These are phyloP conservation scores for Chytriomyces confervae DNA, from an alignment of 192 early-diverging fungal species.

Conservation along the genomic window DNA sequence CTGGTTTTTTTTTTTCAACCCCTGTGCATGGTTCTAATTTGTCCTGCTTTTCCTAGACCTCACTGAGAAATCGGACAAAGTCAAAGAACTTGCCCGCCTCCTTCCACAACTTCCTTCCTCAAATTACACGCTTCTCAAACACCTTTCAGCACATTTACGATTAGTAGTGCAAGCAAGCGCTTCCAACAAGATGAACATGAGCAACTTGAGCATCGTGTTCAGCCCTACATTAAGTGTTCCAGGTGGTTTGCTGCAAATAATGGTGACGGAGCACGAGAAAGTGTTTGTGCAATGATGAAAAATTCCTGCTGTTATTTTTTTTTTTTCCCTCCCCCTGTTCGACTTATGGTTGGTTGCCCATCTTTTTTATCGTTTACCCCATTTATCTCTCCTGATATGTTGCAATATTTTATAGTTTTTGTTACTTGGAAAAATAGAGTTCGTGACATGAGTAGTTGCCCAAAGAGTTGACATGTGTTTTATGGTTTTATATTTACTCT, in stretches of 20 bases:
- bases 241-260: slow-evolving; percentile 85
- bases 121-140: slow-evolving; percentile 91
- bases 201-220: slow-evolving; percentile 96
- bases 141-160: slow-evolving; percentile 87
- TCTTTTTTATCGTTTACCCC: too few relatives aligned
- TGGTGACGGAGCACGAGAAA: slow-evolving; percentile 80
- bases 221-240: slow-evolving; percentile 93
- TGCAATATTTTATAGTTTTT: too few relatives aligned
- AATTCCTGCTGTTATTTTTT: background rate
- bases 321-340: too few relatives aligned
- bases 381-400: too few relatives aligned
- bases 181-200: slow-evolving; percentile 92
- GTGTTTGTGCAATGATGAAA: slow-evolving; percentile 39
- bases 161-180: slow-evolving; percentile 81
- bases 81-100: slow-evolving; percentile 80
- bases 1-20: background rate
- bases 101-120: slow-evolving; percentile 77
- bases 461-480: too few relatives aligned
- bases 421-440: too few relatives aligned
- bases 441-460: too few relatives aligned
- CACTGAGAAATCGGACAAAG: slow-evolving; percentile 74
- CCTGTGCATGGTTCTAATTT: slow-evolving; percentile 24
- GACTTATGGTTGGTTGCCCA: too few relatives aligned
- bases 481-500: too few relatives aligned
- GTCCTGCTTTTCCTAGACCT: slow-evolving; percentile 58